These are phyloP conservation scores for Penicillium crystallinum DNA, from an alignment of 495 filamentous ascomycete genomes.

Conservation along the genomic window DNA sequence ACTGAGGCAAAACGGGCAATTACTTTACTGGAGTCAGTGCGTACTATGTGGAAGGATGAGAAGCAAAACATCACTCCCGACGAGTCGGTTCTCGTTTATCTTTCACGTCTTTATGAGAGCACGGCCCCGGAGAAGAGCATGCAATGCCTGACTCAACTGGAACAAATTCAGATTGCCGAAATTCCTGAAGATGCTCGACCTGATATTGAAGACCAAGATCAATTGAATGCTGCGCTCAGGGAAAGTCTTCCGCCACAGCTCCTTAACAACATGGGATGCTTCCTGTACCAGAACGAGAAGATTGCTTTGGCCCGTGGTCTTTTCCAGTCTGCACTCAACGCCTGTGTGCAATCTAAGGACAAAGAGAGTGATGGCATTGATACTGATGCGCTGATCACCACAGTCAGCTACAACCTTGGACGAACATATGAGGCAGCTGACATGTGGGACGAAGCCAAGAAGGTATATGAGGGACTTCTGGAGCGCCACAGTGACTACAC, in stretches of 20 bases:
- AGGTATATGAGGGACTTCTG: slow-evolving; percentile 79
- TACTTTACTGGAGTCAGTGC: slow-evolving; percentile 71
- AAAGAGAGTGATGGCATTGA: slow-evolving; percentile 59
- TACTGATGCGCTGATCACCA: slow-evolving; percentile 84
- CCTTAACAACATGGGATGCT: slow-evolving; percentile 94
- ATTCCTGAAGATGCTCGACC: slow-evolving; percentile 63
- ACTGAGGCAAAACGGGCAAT: slow-evolving; percentile 79
- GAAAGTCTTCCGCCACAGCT: slow-evolving; percentile 81
- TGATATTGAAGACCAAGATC: slow-evolving; percentile 59
- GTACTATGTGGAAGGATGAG: slow-evolving; percentile 85
- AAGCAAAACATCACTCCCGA: slow-evolving; percentile 77
- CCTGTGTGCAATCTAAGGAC: slow-evolving; percentile 69
- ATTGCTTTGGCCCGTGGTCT: slow-evolving; percentile 73
- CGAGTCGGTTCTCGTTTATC: slow-evolving; percentile 83
- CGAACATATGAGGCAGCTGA: slow-evolving; percentile 87
- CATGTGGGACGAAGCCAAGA: slow-evolving; percentile 73
- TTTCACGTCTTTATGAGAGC: slow-evolving; percentile 83
- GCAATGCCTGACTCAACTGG: slow-evolving; percentile 83
- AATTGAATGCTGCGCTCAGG: slow-evolving; percentile 54
- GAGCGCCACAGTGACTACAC: slow-evolving; percentile 83
- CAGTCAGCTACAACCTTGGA: slow-evolving; percentile 93
- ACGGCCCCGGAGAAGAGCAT: slow-evolving; percentile 84
- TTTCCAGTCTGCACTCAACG: slow-evolving; percentile 81
- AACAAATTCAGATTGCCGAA: slow-evolving; percentile 75
- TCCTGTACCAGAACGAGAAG: slow-evolving; percentile 83